A percentile compares a stretch with the other conserved stretches of the same genome.
phyloP scores from a whole-genome alignment of 2,329 filamentous ascomycete genomes.

The Pseudogymnoascus sp. region DNA sequence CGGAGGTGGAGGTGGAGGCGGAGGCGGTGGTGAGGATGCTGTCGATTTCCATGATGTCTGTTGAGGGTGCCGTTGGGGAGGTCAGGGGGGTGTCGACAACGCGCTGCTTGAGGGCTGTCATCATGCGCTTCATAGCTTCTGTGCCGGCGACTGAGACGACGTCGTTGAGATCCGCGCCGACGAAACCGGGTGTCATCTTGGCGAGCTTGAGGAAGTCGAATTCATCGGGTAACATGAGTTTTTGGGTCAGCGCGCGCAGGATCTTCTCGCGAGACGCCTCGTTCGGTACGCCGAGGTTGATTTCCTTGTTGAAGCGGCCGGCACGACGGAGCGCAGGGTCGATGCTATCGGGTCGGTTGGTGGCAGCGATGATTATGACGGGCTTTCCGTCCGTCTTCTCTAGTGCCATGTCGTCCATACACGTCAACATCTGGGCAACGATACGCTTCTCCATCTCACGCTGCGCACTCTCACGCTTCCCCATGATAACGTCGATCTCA shows the following conservation, averaged over 20 bases:
- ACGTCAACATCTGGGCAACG: conserved; percentile 72
- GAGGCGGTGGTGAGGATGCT: conserved; percentile 13
- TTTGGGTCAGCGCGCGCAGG: conserved; percentile 62
- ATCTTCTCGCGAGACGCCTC: conserved; percentile 72
- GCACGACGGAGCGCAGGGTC: conserved; percentile 69
- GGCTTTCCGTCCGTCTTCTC: conserved; percentile 68
- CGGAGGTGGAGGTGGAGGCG: conserved; percentile 27
- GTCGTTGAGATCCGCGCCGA: conserved; percentile 77
- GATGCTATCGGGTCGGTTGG: conserved; percentile 78
- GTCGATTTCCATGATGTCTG: conserved; percentile 29
- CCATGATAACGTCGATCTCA: conserved; percentile 84
- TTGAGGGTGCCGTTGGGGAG: neutral
- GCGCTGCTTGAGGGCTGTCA: conserved; percentile 26
- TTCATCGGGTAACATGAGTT: conserved; percentile 56
- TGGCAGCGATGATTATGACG: conserved; percentile 85
- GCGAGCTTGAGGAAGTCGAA: conserved; percentile 70
- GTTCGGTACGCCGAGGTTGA: conserved; percentile 83
- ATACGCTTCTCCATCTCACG: conserved; percentile 87
- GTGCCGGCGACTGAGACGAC: conserved; percentile 39
- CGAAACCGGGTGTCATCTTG: conserved; percentile 83
- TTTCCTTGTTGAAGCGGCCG: conserved; percentile 73
- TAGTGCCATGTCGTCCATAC: conserved; percentile 74
- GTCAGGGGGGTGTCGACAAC: conserved; percentile 10
- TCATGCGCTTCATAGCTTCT: conserved; percentile 32
- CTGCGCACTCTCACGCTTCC: conserved; percentile 74